Percentiles rank a stretch among this genome's conserved stretches.
Conservation (phyloP, 1,284 basidiomycete species). For the Trichosporon sp. region DNA sequence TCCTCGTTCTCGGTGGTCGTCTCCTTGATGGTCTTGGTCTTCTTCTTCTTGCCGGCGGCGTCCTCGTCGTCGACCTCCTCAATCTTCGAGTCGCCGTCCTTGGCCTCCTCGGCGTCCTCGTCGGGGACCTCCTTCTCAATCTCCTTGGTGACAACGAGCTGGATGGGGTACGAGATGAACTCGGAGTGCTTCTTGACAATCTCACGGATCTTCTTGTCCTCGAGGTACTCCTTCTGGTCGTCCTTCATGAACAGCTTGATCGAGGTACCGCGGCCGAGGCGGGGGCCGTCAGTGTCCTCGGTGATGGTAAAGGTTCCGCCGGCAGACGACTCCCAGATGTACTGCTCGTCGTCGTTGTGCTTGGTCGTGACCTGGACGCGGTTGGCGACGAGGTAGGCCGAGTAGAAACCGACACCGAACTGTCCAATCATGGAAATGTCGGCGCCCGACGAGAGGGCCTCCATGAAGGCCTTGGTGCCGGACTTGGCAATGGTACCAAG, state of each 20-base stretch:
- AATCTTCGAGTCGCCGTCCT: conserved; percentile 64
- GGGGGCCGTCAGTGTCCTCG: conserved; percentile 79
- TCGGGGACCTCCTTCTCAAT: conserved; percentile 97
- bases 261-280: conserved; percentile 91
- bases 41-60: conserved; percentile 71
- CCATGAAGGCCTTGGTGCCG: conserved; percentile 79
- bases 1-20: conserved; percentile 85
- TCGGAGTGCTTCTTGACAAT: conserved; percentile 99
- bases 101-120: conserved; percentile 56
- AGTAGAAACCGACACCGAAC: conserved; percentile 98
- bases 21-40: conserved; percentile 97
- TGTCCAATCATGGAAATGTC: conserved; percentile 72
- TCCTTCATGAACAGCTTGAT: conserved; percentile 96
- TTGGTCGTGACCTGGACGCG: conserved; percentile 98
- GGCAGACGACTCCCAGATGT: conserved; percentile 99
- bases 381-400: conserved; percentile 97
- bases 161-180: conserved; percentile 99
- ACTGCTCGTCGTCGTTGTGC: conserved; percentile 99
- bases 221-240: conserved; percentile 97
- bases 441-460: conserved; percentile 80
- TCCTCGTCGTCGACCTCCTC: conserved; percentile 70
- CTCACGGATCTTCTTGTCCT: conserved; percentile 99
- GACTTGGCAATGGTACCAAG: conserved; percentile 96
- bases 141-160: conserved; percentile 97
- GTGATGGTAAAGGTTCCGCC: conserved; percentile 99